Conservation (phyloP, 306 rosid species). For the Biancaea sappan region DNA sequence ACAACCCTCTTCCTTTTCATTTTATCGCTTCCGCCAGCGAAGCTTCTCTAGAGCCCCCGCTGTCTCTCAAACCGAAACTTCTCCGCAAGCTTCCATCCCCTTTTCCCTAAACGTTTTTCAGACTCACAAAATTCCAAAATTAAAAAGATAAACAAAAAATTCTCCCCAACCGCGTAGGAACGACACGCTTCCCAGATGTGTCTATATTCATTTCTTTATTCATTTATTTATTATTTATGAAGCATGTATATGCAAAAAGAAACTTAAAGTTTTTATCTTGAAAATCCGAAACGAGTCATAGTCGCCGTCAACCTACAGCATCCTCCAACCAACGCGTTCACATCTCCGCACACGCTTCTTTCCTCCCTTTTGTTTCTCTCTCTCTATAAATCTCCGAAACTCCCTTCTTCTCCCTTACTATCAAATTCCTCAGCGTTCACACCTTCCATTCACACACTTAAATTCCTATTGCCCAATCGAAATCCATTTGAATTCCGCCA, state of each 20-base stretch:
- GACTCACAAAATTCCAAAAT: neutral
- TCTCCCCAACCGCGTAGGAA: slow-evolving; percentile 41
- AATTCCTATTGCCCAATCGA: neutral
- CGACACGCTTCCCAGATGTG: slow-evolving; percentile 8
- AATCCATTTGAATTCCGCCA: neutral
- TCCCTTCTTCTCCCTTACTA: neutral
- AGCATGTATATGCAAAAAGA: too few relatives aligned
- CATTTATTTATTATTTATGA: too few relatives aligned
- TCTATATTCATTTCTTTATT: neutral
- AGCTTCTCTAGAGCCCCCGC: neutral
- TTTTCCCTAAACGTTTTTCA: slow-evolving; percentile 25
- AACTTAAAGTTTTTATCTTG: neutral
- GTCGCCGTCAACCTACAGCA: slow-evolving; percentile 53
- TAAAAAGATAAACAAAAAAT: neutral
- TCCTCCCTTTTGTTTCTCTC: neutral
- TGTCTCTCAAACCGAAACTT: slow-evolving; percentile 7
- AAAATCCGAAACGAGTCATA: slow-evolving; percentile 9
- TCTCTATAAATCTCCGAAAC: slow-evolving; percentile 5
- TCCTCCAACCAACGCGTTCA: slow-evolving; percentile 54
- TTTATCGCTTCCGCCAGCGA: too few relatives aligned
- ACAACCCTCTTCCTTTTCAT: too few relatives aligned
- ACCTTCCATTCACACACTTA: slow-evolving; percentile 31
- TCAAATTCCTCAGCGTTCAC: slow-evolving; percentile 47
- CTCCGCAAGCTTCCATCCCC: neutral
- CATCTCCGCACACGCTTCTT: slow-evolving; percentile 56